Evolutionary conservation across 2,329 filamentous ascomycete genomes (phyloP).

Genomic region (Alternaria postmessia): DNA sequence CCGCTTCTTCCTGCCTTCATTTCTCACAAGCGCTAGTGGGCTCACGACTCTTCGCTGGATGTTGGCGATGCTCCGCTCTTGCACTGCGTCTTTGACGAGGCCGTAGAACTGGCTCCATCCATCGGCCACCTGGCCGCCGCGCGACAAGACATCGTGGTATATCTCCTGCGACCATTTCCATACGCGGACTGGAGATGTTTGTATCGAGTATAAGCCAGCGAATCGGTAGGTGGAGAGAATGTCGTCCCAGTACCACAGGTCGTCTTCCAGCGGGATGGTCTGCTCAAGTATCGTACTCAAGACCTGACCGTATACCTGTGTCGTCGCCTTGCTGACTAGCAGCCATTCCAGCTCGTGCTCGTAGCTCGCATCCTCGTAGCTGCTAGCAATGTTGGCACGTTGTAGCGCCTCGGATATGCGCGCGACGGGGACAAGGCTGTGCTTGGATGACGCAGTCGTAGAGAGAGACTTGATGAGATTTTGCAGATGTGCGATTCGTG

Average conservation of each 20-base stretch:
- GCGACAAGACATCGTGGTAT: conserved; percentile 67
- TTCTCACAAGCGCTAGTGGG: conserved; percentile 77
- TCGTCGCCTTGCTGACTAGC: conserved; percentile 85
- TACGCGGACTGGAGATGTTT: conserved; percentile 80
- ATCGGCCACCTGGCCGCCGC: conserved; percentile 48
- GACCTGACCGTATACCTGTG: conserved; percentile 87
- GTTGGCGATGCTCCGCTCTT: conserved; percentile 74
- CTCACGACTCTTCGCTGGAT: conserved; percentile 77
- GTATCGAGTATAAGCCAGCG: conserved; percentile 82
- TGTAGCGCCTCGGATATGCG: conserved; percentile 69
- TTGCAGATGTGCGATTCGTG: conserved; percentile 67
- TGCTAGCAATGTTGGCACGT: conserved; percentile 64
- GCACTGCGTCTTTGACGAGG: conserved; percentile 78
- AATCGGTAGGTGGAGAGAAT: conserved; percentile 79
- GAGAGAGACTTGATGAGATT: conserved; percentile 75
- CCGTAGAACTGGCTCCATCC: conserved; percentile 75
- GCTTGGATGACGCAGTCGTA: conserved; percentile 69
- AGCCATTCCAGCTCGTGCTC: conserved; percentile 89
- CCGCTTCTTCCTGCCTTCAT: conserved; percentile 79
- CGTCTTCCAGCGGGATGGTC: conserved; percentile 82
- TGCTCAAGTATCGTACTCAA: conserved; percentile 81
- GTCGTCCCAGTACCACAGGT: conserved; percentile 96
- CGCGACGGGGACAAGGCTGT: conserved; percentile 65
- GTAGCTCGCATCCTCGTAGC: conserved; percentile 55
- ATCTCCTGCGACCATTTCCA: conserved; percentile 77